Evolutionary conservation across 805 yeast genomes (phyloP), one percentile per base, ranked within the genome.

Genomic region (Alloascoidea africana): DNA sequence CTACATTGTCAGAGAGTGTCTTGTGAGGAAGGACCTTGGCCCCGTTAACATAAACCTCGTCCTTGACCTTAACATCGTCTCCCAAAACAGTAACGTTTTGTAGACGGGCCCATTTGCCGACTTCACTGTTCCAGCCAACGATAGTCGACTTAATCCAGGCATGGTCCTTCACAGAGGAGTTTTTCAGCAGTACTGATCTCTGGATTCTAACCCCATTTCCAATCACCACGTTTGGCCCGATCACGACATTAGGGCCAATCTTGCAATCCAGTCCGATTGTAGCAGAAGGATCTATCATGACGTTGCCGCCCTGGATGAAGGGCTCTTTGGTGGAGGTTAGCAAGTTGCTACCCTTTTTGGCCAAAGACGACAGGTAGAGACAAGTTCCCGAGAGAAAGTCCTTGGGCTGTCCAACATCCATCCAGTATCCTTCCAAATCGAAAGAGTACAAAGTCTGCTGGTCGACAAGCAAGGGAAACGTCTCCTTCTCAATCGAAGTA

Each of bases 391-490:
- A 77, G 48, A 91, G 66, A 78, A 86, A 91, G 66, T 91, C 99
- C 76, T 89, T 91, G 73, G 99, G 99, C 72, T 91, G 99, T 64
- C 99, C 99, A 51, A 91, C 96, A 64, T 91, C 99, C 98, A 91
- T 91, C 99, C 99, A 91, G 83, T 77, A 91, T 49, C 98, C 97
- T 70, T 91, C 96, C 57, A 91, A 76, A 64, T 91, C 99, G 56
- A 83, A 91, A 39, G 97, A 87, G 73, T 78, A 91, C 54, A 91
- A 73, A 43, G 79, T 72, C 57, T 80, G 86, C 58, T 79, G 67
- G 65, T 83, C 93, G 48, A 93, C 96, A 53, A 91, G 74, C 54
- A 69, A 66, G 54, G 99, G 99, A 96, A 91, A 91, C 51, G 96
- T 87, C 73, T 91, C 99, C 79, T 87, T 87, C 73, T 91, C 99